These are phyloP conservation scores for Discostella stelligeroides DNA, from an alignment of 108 stramenopile species.

Conservation along the genomic window DNA sequence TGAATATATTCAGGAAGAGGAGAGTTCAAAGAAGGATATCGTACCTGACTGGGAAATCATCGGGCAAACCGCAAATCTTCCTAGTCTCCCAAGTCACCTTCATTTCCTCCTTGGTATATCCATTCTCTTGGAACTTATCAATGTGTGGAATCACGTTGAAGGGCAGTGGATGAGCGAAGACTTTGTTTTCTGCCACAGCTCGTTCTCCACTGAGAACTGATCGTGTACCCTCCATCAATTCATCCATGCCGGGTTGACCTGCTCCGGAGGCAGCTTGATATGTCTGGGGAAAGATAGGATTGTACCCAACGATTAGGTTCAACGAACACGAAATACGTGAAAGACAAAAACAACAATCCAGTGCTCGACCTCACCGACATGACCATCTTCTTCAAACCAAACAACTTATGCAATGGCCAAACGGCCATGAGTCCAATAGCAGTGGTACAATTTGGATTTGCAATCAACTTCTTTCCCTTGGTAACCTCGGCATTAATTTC, in stretches of 20 bases:
- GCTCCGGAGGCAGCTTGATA: constrained; percentile 94
- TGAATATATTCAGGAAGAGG: too few species aligned
- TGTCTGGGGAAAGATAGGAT: constrained; percentile 48
- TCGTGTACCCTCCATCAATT: constrained; percentile 86
- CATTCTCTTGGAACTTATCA: constrained; percentile 97
- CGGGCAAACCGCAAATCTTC: constrained; percentile 88
- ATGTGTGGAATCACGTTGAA: constrained; percentile 99
- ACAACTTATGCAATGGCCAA: constrained; percentile 91
- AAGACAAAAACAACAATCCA: background rate
- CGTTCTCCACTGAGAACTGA: constrained; percentile 74
- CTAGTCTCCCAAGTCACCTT: constrained; percentile 98
- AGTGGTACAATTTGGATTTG: constrained; percentile 99
- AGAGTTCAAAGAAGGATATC: background rate
- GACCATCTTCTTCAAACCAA: constrained; percentile 89
- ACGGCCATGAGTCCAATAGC: constrained; percentile 98
- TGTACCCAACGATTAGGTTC: too few species aligned
- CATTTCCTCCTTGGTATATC: constrained; percentile 99
- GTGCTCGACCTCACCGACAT: constrained; percentile 70
- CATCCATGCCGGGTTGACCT: constrained; percentile 96
- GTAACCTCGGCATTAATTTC: constrained; percentile 94
- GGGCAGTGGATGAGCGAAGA: constrained; percentile 96
- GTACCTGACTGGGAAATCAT: constrained; percentile 79
- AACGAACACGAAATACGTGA: background rate
- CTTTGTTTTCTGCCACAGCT: constrained; percentile 65
- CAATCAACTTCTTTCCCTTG: constrained; percentile 94